Conservation (phyloP, 352 stramenopile genomes). For the Phytophthora megakarya region DNA sequence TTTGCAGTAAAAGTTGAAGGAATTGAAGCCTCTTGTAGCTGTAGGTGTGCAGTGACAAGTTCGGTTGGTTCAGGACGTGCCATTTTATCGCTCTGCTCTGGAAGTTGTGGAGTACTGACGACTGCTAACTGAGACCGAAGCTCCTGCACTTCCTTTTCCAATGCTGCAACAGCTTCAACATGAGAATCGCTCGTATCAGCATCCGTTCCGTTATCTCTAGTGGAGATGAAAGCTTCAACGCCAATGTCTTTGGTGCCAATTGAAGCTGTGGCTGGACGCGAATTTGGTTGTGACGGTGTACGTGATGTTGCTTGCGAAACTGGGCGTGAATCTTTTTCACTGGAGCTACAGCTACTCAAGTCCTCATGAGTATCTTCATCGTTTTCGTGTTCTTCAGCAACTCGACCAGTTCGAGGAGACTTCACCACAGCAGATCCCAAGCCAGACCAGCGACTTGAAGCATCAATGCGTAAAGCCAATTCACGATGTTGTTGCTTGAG, state of each 20-base stretch:
- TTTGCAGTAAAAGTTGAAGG: neutral
- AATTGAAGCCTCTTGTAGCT: neutral
- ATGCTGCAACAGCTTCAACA: constrained; percentile 12
- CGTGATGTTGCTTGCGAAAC: constrained; percentile 13
- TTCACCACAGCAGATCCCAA: constrained; percentile 32
- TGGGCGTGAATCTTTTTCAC: constrained; percentile 16
- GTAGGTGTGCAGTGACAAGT: neutral
- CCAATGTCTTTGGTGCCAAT: constrained; percentile 1
- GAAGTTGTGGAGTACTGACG: neutral
- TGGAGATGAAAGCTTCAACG: constrained; percentile 7
- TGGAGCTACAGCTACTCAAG: neutral
- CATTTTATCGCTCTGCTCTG: neutral
- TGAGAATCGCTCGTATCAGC: neutral
- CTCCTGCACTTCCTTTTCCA: constrained; percentile 41
- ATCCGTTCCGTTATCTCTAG: constrained; percentile 27
- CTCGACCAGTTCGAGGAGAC: constrained; percentile 7
- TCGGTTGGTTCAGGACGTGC: neutral
- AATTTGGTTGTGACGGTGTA: constrained; percentile 7
- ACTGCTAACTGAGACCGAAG: constrained; percentile 35
- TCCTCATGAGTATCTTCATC: neutral
- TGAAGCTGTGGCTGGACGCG: constrained; percentile 5
- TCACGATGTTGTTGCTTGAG: constrained; percentile 59
- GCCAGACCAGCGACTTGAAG: constrained; percentile 55
- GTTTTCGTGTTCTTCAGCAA: constrained; percentile 4
- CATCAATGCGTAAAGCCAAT: constrained; percentile 51